Evolutionary conservation across 2,329 filamentous ascomycete species (phyloP).

Genomic region (Botryosphaeria agaves): DNA sequence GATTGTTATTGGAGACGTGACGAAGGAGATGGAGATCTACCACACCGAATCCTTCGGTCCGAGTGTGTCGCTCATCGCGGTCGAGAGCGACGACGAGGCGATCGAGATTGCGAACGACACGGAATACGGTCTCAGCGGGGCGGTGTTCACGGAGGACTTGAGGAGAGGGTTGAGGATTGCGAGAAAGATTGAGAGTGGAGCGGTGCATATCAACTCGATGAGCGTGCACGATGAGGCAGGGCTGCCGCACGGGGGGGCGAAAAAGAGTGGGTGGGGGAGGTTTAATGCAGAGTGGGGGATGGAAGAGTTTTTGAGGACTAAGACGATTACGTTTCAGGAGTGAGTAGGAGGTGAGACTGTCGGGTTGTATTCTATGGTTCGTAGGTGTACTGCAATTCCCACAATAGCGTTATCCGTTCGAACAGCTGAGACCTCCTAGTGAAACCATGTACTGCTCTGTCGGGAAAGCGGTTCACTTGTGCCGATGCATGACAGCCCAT

Average conservation of each 20-base stretch:
- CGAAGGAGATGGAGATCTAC: constrained; percentile 57
- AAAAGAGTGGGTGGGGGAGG: constrained; percentile 30
- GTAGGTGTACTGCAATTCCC: too few species aligned
- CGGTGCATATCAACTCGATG: constrained; percentile 34
- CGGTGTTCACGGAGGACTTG: constrained; percentile 58
- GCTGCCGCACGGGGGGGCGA: constrained; percentile 31
- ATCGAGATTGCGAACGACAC: constrained; percentile 63
- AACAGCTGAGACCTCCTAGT: too few species aligned
- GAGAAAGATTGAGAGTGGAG: constrained; percentile 39
- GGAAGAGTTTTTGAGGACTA: constrained; percentile 26
- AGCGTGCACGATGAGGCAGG: constrained; percentile 30
- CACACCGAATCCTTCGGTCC: constrained; percentile 64
- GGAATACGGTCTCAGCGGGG: constrained; percentile 55
- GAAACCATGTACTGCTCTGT: too few species aligned
- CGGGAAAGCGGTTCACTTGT: too few species aligned
- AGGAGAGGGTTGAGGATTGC: constrained; percentile 24
- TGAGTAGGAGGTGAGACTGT: too few species aligned
- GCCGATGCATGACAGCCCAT: too few species aligned
- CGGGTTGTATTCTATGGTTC: too few species aligned
- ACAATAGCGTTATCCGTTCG: too few species aligned
- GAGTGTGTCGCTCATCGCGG: constrained; percentile 46
- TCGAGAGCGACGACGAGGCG: constrained; percentile 55
- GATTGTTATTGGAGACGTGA: constrained; percentile 50
- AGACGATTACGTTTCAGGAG: constrained; percentile 15
- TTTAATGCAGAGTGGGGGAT: constrained; percentile 28